These are phyloP conservation scores for Irpex sp. DNA, from an alignment of 1,284 basidiomycete species.

Conservation along the genomic window DNA sequence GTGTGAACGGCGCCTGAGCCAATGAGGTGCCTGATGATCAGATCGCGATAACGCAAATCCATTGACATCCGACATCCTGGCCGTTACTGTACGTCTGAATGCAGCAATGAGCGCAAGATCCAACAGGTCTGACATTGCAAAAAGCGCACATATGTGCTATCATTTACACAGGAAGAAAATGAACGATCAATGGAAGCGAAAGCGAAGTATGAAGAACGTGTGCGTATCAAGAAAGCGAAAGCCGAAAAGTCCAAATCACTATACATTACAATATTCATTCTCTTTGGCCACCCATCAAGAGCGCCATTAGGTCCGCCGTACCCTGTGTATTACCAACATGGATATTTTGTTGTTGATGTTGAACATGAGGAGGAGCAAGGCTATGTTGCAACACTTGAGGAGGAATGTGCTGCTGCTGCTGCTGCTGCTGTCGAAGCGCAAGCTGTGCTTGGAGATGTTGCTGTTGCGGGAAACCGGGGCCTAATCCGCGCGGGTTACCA, in stretches of 20 bases:
- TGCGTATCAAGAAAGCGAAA: background rate
- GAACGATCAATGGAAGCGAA: background rate
- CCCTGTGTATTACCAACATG: slow-evolving; percentile 48
- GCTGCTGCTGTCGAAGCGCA: slow-evolving; percentile 41
- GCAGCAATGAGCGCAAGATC: background rate
- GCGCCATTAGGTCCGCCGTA: slow-evolving; percentile 71
- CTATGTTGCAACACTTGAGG: slow-evolving; percentile 55
- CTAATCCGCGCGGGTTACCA: slow-evolving; percentile 31
- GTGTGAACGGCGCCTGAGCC: background rate
- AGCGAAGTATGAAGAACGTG: slow-evolving; percentile 6
- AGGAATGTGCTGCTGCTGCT: slow-evolving; percentile 36
- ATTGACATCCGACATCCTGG: background rate
- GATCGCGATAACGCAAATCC: background rate
- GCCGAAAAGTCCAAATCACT: slow-evolving; percentile 1
- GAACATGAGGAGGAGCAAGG: slow-evolving; percentile 53
- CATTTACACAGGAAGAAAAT: background rate
- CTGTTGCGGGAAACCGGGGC: slow-evolving; percentile 46
- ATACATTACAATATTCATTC: slow-evolving; percentile 39
- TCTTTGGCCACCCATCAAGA: slow-evolving; percentile 69
- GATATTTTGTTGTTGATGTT: slow-evolving; percentile 45
- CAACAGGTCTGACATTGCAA: too few relatives aligned
- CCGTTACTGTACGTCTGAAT: background rate
- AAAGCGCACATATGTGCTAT: too few relatives aligned
- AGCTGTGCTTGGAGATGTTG: slow-evolving; percentile 39
- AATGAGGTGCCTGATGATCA: background rate